Conservation (phyloP, 2,329 filamentous ascomycete genomes). For the Colletotrichum navitas region DNA sequence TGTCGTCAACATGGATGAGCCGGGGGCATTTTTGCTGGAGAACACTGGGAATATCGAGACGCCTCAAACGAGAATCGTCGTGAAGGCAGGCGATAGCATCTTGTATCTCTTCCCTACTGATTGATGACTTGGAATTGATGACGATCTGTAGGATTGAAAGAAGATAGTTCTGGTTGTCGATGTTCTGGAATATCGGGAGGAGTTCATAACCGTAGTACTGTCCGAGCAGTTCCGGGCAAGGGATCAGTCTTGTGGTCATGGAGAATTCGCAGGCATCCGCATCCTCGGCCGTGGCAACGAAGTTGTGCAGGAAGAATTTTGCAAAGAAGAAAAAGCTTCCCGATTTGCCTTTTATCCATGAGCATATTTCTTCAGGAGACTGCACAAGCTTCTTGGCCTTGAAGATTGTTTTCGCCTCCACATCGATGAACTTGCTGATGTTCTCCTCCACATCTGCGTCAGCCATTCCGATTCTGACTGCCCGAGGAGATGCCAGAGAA, state of each 20-base stretch:
- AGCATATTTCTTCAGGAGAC: background rate
- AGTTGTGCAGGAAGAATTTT: conserved; percentile 38
- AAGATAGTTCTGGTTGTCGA: conserved; percentile 29
- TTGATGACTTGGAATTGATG: background rate
- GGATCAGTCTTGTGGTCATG: conserved; percentile 3
- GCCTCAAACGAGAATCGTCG: conserved; percentile 4
- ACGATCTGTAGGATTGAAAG: conserved; percentile 20
- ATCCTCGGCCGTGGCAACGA: background rate
- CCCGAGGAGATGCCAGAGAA: background rate
- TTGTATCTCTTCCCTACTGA: background rate
- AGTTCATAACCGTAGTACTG: conserved; percentile 41
- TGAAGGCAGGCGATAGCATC: conserved; percentile 34
- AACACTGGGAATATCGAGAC: conserved; percentile 23
- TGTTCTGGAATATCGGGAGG: conserved; percentile 43
- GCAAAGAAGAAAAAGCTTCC: conserved; percentile 42
- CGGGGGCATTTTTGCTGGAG: conserved; percentile 34
- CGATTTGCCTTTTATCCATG: conserved; percentile 36
- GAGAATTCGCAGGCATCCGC: conserved; percentile 17
- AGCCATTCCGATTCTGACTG: conserved; percentile 20
- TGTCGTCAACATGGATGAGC: conserved; percentile 31
- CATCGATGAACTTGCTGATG: conserved; percentile 37
- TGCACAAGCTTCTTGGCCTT: background rate
- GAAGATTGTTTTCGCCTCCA: conserved; percentile 28
- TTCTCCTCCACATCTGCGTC: conserved; percentile 37
- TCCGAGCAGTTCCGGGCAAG: conserved; percentile 36